Evolutionary conservation across 192 early-diverging fungal genomes (phyloP).

Genomic region (Coemansia sp.): DNA sequence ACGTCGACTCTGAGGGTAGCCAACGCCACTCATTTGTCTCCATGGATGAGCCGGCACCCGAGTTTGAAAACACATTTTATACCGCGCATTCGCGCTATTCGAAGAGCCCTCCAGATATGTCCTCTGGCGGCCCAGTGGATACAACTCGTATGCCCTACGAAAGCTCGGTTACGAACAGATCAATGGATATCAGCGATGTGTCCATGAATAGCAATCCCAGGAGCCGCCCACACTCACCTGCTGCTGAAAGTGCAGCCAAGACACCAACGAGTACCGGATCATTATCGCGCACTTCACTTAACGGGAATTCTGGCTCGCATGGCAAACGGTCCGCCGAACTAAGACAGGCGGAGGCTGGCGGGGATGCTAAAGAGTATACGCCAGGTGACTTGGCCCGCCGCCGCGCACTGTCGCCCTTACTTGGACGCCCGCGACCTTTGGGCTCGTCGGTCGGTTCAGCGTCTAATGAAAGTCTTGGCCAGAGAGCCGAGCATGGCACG

Average conservation of each 20-base stretch:
- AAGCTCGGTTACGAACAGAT: slow-evolving; percentile 5
- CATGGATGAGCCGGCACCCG: slow-evolving; percentile 22
- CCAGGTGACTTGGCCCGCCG: slow-evolving; percentile 6
- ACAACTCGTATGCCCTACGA: neutral
- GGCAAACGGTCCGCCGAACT: slow-evolving; percentile 6
- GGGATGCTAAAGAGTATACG: neutral
- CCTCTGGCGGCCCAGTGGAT: neutral
- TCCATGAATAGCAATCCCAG: slow-evolving; percentile 43
- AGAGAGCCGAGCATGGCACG: neutral
- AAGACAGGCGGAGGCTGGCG: neutral
- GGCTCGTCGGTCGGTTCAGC: neutral
- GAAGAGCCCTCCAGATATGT: neutral
- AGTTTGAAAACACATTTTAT: slow-evolving; percentile 36
- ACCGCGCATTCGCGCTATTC: slow-evolving; percentile 7
- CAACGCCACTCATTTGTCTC: slow-evolving; percentile 21
- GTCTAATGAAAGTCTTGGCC: slow-evolving; percentile 9
- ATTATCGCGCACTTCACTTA: neutral
- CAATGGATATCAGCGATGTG: slow-evolving; percentile 46
- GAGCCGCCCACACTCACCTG: slow-evolving; percentile 39
- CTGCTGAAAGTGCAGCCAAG: slow-evolving; percentile 7
- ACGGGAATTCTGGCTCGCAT: neutral
- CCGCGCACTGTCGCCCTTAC: slow-evolving; percentile 23
- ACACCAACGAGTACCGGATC: neutral
- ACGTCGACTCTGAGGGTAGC: slow-evolving; percentile 13
- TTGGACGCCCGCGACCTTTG: slow-evolving; percentile 10